Percentiles rank a stretch among this genome's conserved stretches.
These are phyloP conservation scores for Isabelozyma gotoi DNA, from an alignment of 805 yeast species.

Conservation along the genomic window DNA sequence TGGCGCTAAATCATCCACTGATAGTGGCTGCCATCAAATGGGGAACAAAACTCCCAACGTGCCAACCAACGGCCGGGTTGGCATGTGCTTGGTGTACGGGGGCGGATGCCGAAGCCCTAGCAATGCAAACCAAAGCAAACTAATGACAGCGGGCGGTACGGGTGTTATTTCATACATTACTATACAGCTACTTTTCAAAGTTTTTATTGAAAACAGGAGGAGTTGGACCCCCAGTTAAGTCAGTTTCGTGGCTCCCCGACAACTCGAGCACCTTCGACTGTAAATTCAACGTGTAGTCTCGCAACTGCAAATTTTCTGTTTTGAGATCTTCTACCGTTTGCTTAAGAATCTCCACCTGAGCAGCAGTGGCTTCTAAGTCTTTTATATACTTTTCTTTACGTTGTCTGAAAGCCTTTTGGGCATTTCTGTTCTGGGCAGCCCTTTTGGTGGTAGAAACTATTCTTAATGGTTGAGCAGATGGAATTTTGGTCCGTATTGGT, in stretches of 20 bases:
- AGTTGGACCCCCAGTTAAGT: conserved; percentile 1
- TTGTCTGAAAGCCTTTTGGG: conserved; percentile 88
- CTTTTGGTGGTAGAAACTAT: conserved; percentile 69
- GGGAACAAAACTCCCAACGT: no score
- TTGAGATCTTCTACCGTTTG: conserved; percentile 66
- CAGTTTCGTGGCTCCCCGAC: conserved; percentile 8
- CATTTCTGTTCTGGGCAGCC: conserved; percentile 89
- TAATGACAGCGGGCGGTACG: no score
- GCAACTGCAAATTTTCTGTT: conserved; percentile 66
- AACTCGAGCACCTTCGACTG: conserved; percentile 65
- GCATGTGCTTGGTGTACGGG: no score
- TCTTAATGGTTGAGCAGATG: conserved; percentile 15
- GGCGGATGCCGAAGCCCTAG: no score
- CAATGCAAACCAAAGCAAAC: no score
- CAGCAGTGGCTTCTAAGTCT: conserved; percentile 72
- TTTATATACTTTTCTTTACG: conserved; percentile 79
- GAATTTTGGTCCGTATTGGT: background rate
- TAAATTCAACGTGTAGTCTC: conserved; percentile 69
- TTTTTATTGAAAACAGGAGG: conserved; percentile 1
- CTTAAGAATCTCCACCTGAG: conserved; percentile 59
- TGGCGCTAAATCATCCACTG: no score
- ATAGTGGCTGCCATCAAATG: no score
- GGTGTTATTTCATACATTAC: background rate
- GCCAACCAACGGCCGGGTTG: no score
- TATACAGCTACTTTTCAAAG: background rate